Conservation (phyloP, 139 green algal genomes). For the Asterochloris sp. region DNA sequence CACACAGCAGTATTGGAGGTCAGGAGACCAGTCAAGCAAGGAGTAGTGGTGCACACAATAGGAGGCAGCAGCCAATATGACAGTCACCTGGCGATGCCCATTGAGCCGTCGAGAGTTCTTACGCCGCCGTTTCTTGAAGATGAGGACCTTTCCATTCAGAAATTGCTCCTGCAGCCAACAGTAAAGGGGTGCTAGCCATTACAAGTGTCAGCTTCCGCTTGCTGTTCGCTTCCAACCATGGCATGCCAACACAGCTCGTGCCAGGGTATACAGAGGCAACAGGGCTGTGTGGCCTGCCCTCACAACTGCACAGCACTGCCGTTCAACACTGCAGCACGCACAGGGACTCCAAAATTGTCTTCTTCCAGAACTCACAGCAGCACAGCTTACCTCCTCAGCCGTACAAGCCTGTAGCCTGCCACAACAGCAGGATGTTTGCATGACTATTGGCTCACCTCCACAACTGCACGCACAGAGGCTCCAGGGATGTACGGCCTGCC, state of each 20-base stretch:
- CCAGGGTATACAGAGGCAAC: neutral
- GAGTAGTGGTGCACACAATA: neutral
- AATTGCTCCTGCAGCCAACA: conserved; percentile 57
- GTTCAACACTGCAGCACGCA: too few species aligned
- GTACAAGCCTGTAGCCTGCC: too few species aligned
- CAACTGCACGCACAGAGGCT: conserved; percentile 38
- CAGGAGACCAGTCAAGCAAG: neutral
- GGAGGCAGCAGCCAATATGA: neutral
- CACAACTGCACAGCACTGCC: too few species aligned
- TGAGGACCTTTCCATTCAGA: conserved; percentile 72
- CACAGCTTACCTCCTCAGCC: too few species aligned
- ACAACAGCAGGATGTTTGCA: too few species aligned
- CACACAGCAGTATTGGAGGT: too few species aligned
- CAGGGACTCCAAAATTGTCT: too few species aligned
- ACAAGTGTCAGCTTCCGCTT: too few species aligned
- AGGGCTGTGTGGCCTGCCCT: too few species aligned
- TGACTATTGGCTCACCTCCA: conserved; percentile 37
- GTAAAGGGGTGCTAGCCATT: neutral
- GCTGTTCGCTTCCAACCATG: too few species aligned
- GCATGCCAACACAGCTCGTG: too few species aligned
- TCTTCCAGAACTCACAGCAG: too few species aligned
- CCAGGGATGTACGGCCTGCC: conserved; percentile 49
- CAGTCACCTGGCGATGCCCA: conserved; percentile 57
- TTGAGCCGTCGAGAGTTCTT: conserved; percentile 74
- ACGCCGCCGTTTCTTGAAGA: conserved; percentile 84